A percentile compares a stretch with the other conserved stretches of the same genome.
phyloP scores from a whole-genome alignment of 345 rosid genomes.

The Hypericum perforatum region DNA sequence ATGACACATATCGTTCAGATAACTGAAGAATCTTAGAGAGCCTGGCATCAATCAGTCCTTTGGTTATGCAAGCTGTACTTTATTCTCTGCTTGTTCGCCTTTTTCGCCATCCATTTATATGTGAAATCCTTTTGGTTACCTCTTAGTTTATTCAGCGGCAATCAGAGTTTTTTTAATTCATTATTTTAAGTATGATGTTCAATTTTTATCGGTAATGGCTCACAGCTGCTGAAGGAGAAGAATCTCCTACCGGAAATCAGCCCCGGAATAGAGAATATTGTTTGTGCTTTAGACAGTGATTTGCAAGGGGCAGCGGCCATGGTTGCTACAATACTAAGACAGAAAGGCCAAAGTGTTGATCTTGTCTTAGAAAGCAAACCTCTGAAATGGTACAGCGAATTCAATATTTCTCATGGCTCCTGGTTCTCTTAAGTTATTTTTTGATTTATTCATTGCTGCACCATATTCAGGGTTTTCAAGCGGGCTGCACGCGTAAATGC shows the following conservation, averaged over 20 bases:
- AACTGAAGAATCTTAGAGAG: too few species aligned
- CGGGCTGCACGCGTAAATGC: constrained; percentile 75
- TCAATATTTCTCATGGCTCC: not conserved
- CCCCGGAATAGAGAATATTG: constrained; percentile 62
- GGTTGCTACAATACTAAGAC: constrained; percentile 67
- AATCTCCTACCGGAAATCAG: constrained; percentile 51
- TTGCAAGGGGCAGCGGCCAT: constrained; percentile 77
- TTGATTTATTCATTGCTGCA: not conserved
- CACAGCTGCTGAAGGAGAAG: constrained; percentile 80
- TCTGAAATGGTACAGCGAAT: constrained; percentile 53
- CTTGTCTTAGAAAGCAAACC: constrained; percentile 81
- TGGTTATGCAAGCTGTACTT: too few species aligned
- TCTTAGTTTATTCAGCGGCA: not conserved
- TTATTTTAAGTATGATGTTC: not conserved
- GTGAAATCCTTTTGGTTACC: not conserved
- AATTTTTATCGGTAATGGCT: constrained; percentile 2
- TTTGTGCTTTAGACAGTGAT: constrained; percentile 66
- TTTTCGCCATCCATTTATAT: not conserved
- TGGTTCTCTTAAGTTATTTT: not conserved
- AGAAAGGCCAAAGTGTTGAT: constrained; percentile 74
- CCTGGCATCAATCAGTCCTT: too few species aligned
- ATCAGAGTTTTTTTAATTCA: not conserved
- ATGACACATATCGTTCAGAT: too few species aligned
- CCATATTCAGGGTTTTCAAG: constrained; percentile 70
- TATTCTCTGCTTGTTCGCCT: too few species aligned